phyloP scores from a whole-genome alignment of 2,329 filamentous ascomycete species.

The Aspergillus quadricinctus region DNA sequence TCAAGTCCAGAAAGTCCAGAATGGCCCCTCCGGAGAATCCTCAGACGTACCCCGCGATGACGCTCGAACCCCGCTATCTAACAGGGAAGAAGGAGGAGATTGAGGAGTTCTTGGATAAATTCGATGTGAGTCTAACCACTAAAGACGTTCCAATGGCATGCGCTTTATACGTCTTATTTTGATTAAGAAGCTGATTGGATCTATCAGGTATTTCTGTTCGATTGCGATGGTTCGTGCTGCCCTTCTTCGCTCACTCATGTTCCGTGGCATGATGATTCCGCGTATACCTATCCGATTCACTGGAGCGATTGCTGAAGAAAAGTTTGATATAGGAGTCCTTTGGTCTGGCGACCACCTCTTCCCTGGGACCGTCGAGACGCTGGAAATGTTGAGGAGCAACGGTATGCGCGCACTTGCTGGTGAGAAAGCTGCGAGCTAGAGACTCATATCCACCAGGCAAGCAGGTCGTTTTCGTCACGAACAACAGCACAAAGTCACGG shows the following conservation, averaged over 20 bases:
- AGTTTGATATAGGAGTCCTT: slow-evolving; percentile 67
- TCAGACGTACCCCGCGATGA: slow-evolving; percentile 18
- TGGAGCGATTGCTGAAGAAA: slow-evolving; percentile 30
- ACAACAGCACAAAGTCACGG: slow-evolving; percentile 97
- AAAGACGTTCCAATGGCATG: background rate
- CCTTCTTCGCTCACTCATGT: background rate
- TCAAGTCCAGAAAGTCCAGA: background rate
- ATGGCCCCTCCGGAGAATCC: background rate
- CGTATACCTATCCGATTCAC: background rate
- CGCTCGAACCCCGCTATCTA: slow-evolving; percentile 53
- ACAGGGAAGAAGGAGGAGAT: slow-evolving; percentile 75
- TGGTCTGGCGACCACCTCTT: slow-evolving; percentile 95
- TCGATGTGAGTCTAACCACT: slow-evolving; percentile 67
- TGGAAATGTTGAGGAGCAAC: slow-evolving; percentile 75
- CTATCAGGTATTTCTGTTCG: slow-evolving; percentile 79
- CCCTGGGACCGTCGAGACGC: slow-evolving; percentile 76
- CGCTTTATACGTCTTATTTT: background rate
- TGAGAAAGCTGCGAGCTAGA: slow-evolving; percentile 3
- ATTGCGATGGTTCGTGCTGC: slow-evolving; percentile 77
- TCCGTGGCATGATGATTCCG: slow-evolving; percentile 2
- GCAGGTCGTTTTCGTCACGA: slow-evolving; percentile 91
- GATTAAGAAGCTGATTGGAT: slow-evolving; percentile 14
- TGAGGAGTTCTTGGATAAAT: slow-evolving; percentile 78
- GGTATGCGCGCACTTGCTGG: slow-evolving; percentile 47
- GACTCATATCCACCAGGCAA: slow-evolving; percentile 60